Percentiles rank a stretch among this genome's conserved stretches.
Evolutionary conservation across 2,329 filamentous ascomycete genomes (phyloP).

Genomic region (Lecanicillium sp.): DNA sequence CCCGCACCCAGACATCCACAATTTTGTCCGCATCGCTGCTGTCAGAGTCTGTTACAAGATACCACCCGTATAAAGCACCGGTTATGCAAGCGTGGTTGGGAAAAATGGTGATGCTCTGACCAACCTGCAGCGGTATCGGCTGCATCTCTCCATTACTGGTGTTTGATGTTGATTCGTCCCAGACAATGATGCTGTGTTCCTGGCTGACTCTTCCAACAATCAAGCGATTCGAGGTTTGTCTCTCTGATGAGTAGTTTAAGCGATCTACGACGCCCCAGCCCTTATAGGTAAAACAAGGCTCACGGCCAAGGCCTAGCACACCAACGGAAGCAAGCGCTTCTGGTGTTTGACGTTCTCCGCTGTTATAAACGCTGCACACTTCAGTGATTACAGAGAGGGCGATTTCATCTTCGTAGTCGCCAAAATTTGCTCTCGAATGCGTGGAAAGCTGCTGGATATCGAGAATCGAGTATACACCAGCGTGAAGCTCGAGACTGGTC

Average conservation of each 20-base stretch:
- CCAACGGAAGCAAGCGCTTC: constrained; percentile 53
- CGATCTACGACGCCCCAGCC: constrained; percentile 53
- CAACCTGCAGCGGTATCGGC: constrained; percentile 36
- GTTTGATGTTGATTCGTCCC: constrained; percentile 29
- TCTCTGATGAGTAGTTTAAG: constrained; percentile 7
- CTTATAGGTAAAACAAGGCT: constrained; percentile 50
- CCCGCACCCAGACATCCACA: constrained; percentile 53
- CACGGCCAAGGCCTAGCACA: constrained; percentile 48
- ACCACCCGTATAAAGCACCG: constrained; percentile 52
- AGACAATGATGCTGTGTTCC: constrained; percentile 53
- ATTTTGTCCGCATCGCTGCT: constrained; percentile 32
- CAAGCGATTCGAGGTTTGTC: constrained; percentile 22
- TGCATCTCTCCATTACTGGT: constrained; percentile 2
- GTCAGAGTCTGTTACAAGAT: constrained; percentile 39
- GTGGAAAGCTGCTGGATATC: constrained; percentile 60
- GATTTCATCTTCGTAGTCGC: constrained; percentile 34
- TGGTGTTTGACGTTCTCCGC: constrained; percentile 17
- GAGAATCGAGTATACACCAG: constrained; percentile 55
- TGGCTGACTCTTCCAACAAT: constrained; percentile 55
- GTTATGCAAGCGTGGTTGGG: constrained; percentile 60
- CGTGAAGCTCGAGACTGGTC: constrained; percentile 47
- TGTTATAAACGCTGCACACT: constrained; percentile 50
- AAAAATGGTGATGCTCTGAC: constrained; percentile 35
- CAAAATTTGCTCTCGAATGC: constrained; percentile 23
- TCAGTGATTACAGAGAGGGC: constrained; percentile 51